phyloP scores from a whole-genome alignment of 2,329 filamentous ascomycete species.

The Botrytis squamosa region DNA sequence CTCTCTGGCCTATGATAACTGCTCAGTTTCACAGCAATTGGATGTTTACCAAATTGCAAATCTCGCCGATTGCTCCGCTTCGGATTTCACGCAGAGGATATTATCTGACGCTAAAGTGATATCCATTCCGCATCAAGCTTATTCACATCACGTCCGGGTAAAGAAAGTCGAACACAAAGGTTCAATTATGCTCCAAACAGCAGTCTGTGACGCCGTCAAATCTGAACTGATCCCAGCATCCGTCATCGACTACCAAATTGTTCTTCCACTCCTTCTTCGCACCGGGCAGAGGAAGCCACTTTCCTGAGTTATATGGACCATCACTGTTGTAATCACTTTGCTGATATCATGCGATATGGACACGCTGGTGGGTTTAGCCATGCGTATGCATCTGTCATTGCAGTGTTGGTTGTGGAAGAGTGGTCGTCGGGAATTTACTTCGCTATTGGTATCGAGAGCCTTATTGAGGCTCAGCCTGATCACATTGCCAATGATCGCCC shows the following conservation, averaged over 20 bases:
- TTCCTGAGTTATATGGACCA: neutral
- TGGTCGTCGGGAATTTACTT: neutral
- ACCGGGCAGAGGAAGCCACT: neutral
- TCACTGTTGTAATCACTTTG: neutral
- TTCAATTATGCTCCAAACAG: neutral
- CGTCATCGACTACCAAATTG: neutral
- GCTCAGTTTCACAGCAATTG: neutral
- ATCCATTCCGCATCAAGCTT: neutral
- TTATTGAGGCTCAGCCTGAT: neutral
- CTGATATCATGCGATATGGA: neutral
- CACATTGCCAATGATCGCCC: neutral
- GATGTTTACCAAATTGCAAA: conserved; percentile 1
- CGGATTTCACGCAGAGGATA: neutral
- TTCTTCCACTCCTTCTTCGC: conserved; percentile 4
- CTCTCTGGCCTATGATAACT: neutral
- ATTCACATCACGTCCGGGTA: neutral
- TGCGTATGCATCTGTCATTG: neutral
- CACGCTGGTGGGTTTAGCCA: neutral
- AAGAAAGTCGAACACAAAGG: neutral
- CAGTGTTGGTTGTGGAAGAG: neutral
- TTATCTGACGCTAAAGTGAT: neutral
- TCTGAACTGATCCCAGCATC: neutral
- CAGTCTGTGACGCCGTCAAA: neutral
- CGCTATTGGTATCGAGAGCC: neutral
- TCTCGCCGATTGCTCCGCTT: neutral